phyloP scores from a whole-genome alignment of 331 rosid species.

The Dryas integrifolia region DNA sequence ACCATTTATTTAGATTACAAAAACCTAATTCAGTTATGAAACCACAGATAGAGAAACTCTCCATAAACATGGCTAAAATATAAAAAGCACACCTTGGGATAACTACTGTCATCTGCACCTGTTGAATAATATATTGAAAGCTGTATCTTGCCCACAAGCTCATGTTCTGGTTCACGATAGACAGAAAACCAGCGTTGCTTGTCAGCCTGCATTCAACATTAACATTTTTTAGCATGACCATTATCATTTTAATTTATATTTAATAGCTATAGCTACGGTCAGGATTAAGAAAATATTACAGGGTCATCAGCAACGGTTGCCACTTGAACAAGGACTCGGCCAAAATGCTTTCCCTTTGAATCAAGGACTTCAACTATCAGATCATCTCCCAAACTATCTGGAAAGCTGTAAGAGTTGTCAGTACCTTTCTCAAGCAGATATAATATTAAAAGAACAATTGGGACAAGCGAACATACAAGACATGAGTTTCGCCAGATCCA shows the following conservation, averaged over 20 bases:
- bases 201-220: constrained; percentile 66
- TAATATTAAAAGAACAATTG: not conserved
- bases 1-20: constrained; percentile 4
- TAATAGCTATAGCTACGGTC: not conserved
- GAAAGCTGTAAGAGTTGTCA: constrained; percentile 82
- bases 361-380: constrained; percentile 84
- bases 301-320: constrained; percentile 79
- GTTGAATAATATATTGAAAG: constrained; percentile 64
- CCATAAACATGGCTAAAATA: not conserved
- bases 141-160: constrained; percentile 84
- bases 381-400: constrained; percentile 92
- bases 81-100: constrained; percentile 59
- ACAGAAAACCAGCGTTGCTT: constrained; percentile 95
- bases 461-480: constrained; percentile 62
- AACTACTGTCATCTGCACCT: constrained; percentile 58
- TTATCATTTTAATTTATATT: constrained; percentile 1
- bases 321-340: constrained; percentile 78
- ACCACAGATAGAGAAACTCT: constrained; percentile 15
- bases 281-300: constrained; percentile 45
- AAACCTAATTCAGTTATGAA: not conserved
- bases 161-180: constrained; percentile 81
- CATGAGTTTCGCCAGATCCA: constrained; percentile 88
- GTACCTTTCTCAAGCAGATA: constrained; percentile 29
- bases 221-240: constrained; percentile 25
- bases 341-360: constrained; percentile 82